Evolutionary conservation across 2,329 filamentous ascomycete species (phyloP).

Genomic region (Diplodia seriata): DNA sequence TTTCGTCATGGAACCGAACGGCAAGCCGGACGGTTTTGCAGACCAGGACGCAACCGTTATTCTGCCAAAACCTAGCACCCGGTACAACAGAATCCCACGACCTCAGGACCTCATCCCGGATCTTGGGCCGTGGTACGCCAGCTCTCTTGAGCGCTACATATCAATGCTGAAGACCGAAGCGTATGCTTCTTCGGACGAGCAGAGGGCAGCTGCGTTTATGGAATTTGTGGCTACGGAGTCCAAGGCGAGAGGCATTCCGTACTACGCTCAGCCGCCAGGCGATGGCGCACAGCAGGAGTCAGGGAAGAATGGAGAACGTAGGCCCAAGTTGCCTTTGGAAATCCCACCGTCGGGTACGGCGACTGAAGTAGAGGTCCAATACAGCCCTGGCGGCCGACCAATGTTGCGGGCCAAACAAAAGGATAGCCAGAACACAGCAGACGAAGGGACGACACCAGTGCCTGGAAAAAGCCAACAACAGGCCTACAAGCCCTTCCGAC

Average conservation of each 20-base stretch:
- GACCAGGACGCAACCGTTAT: background rate
- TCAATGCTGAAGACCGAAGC: slow-evolving; percentile 62
- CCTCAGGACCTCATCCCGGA: slow-evolving; percentile 54
- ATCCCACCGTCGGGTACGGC: slow-evolving; percentile 31
- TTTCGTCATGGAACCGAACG: background rate
- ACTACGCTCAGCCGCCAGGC: background rate
- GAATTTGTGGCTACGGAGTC: slow-evolving; percentile 53
- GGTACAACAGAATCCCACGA: slow-evolving; percentile 23
- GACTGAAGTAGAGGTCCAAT: slow-evolving; percentile 44
- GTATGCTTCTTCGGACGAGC: slow-evolving; percentile 55
- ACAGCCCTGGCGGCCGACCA: slow-evolving; percentile 63
- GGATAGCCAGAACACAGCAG: slow-evolving; percentile 34
- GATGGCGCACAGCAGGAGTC: background rate
- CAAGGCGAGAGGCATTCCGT: slow-evolving; percentile 47
- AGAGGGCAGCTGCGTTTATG: slow-evolving; percentile 62
- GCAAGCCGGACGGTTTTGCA: background rate
- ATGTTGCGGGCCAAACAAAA: slow-evolving; percentile 44
- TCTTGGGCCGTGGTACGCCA: slow-evolving; percentile 64
- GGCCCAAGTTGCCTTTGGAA: slow-evolving; percentile 36
- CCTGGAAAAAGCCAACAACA: slow-evolving; percentile 32
- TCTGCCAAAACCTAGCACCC: background rate
- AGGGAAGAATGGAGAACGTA: slow-evolving; percentile 4
- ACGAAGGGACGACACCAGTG: slow-evolving; percentile 38
- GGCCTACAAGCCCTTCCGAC: slow-evolving; percentile 28
- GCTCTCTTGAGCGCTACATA: slow-evolving; percentile 62